phyloP scores from a whole-genome alignment of 2,329 filamentous ascomycete species.

The Phialemonium atrogriseum region DNA sequence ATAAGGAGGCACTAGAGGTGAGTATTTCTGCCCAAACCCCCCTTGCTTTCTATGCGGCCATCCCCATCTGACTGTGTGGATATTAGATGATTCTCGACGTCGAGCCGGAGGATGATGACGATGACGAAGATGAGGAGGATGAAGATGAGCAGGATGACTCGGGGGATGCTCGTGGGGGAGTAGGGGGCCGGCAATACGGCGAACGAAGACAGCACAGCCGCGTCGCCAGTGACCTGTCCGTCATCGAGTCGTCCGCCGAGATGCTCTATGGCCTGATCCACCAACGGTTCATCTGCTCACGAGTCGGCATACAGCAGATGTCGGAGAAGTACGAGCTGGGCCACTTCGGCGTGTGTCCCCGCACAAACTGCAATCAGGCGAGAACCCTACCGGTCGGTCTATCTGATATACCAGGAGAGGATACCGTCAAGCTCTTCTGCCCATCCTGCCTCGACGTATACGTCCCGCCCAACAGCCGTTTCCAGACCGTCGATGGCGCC shows the following conservation, averaged over 20 bases:
- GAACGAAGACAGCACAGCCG: constrained; percentile 73
- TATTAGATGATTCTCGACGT: constrained; percentile 96
- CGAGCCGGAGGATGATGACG: constrained; percentile 90
- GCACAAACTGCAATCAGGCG: constrained; percentile 83
- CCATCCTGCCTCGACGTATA: constrained; percentile 96
- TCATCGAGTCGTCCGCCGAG: constrained; percentile 97
- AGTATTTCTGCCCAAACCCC: constrained; percentile 2
- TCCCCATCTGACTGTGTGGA: no score
- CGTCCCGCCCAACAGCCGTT: constrained; percentile 92
- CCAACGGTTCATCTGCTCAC: constrained; percentile 94
- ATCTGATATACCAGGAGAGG: constrained; percentile 89
- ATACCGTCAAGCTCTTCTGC: constrained; percentile 98
- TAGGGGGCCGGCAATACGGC: constrained; percentile 35
- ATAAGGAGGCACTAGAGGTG: constrained; percentile 93
- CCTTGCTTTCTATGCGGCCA: background rate
- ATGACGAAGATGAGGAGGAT: constrained; percentile 74
- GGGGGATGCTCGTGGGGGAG: constrained; percentile 51
- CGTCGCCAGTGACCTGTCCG: constrained; percentile 84
- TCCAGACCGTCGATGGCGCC: constrained; percentile 93
- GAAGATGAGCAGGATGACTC: constrained; percentile 67
- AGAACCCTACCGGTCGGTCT: constrained; percentile 89
- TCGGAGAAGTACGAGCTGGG: constrained; percentile 97
- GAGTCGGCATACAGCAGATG: constrained; percentile 97
- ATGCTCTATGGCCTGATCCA: constrained; percentile 97
- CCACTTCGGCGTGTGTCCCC: constrained; percentile 93